Conservation (phyloP, 2,329 filamentous ascomycete species). For the Colletotrichum limetticola region DNA sequence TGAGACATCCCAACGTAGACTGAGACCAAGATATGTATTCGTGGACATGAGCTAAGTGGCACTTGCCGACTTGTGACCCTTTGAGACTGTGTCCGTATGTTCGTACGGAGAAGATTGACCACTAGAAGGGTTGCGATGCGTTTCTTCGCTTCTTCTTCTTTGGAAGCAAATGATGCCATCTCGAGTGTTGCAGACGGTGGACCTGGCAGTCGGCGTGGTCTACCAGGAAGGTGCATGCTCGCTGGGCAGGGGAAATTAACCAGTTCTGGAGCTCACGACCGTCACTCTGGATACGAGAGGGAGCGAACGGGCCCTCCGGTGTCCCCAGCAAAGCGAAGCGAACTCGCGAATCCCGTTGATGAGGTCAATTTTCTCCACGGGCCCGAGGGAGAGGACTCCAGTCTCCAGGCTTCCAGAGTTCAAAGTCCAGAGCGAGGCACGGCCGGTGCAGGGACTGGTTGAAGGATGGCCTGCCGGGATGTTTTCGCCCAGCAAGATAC, state of each 20-base stretch:
- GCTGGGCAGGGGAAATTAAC: conserved; percentile 17
- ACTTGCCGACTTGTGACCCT: background rate
- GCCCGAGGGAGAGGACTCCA: background rate
- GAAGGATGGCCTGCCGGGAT: background rate
- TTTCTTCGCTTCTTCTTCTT: background rate
- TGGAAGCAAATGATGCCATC: conserved; percentile 12
- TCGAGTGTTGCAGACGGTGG: background rate
- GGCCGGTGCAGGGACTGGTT: background rate
- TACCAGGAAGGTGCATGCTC: conserved; percentile 16
- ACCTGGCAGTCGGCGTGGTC: conserved; percentile 17
- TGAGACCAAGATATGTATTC: background rate
- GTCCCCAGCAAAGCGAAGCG: conserved; percentile 14
- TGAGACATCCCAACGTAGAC: background rate
- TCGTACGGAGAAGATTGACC: background rate
- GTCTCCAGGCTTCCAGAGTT: too few species aligned
- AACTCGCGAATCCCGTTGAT: conserved; percentile 19
- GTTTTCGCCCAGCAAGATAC: background rate
- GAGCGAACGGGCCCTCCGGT: conserved; percentile 15
- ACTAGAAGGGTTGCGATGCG: background rate
- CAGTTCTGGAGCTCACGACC: conserved; percentile 14
- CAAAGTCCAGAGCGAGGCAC: background rate
- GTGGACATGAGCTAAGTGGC: background rate
- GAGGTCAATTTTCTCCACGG: background rate
- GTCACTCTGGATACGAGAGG: conserved; percentile 30
- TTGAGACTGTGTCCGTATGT: background rate